Conservation (phyloP, 176 grass and related monocot genomes). For the Musa troglodytarum region DNA sequence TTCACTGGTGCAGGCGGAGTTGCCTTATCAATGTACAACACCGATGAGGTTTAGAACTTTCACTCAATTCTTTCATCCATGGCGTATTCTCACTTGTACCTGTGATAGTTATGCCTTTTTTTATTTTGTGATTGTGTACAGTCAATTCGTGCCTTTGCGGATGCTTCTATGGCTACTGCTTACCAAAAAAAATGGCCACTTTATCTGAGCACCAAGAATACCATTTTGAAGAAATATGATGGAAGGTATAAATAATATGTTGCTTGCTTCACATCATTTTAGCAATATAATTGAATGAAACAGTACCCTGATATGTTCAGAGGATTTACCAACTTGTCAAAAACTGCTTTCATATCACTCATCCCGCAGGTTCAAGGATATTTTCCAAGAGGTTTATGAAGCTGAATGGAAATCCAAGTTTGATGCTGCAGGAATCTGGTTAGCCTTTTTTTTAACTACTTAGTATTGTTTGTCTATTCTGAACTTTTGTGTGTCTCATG, state of each 20-base stretch:
- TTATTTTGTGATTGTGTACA: conserved; percentile 21
- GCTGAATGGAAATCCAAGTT: conserved; percentile 61
- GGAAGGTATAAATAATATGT: conserved; percentile 43
- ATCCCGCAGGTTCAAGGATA: conserved; percentile 78
- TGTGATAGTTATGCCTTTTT: conserved; percentile 6
- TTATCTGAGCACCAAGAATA: conserved; percentile 98
- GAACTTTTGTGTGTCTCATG: background rate
- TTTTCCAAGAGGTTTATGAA: conserved; percentile 92
- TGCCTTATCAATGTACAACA: conserved; percentile 72
- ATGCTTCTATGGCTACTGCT: conserved; percentile 74
- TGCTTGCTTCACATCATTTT: background rate
- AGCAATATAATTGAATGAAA: too few species aligned
- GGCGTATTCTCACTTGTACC: background rate
- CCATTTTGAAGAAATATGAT: conserved; percentile 92
- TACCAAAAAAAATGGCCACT: conserved; percentile 92
- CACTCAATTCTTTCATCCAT: background rate
- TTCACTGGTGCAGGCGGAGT: conserved; percentile 71
- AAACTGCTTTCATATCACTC: background rate
- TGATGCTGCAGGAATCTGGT: conserved; percentile 88
- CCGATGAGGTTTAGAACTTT: conserved; percentile 42
- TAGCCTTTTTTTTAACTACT: conserved; percentile 6
- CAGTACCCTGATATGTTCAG: too few species aligned
- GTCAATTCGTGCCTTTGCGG: conserved; percentile 81
- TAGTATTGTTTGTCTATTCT: background rate
- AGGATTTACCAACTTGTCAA: too few species aligned